Evolutionary conservation across 2,329 filamentous ascomycete species (phyloP).

Genomic region (Gyromitra esculenta): DNA sequence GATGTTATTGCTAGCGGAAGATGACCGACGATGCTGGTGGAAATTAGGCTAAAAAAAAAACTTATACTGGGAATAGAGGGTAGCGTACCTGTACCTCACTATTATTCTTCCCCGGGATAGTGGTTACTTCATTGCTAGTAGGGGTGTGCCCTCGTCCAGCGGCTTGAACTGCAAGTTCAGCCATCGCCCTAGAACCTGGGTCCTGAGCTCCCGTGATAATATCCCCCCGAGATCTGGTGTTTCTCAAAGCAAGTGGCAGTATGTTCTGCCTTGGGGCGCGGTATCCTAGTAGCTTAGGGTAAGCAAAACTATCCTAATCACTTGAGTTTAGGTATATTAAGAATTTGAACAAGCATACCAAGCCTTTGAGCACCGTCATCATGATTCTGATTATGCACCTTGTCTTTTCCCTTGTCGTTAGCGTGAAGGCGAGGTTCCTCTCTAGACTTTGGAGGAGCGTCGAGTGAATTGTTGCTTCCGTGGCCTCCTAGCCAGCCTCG

Average conservation of each 20-base stretch:
- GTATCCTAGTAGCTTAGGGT: conserved; percentile 12
- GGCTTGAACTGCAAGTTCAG: conserved; percentile 22
- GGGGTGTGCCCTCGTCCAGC: conserved; percentile 21
- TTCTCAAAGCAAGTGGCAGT: conserved; percentile 22
- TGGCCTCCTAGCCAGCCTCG: conserved; percentile 36
- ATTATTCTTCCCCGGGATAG: conserved; percentile 15
- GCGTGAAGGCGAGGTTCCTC: neutral
- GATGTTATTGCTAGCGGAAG: conserved; percentile 21
- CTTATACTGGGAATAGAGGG: neutral
- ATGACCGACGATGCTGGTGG: conserved; percentile 17
- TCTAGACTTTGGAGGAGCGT: conserved; percentile 1
- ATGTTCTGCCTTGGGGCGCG: conserved; percentile 17
- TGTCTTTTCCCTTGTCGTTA: conserved; percentile 33
- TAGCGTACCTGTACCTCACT: conserved; percentile 16
- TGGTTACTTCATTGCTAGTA: conserved; percentile 13
- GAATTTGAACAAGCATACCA: conserved; percentile 14
- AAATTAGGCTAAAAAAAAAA: conserved; percentile 13
- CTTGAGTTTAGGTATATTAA: neutral
- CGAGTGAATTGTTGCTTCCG: conserved; percentile 17
- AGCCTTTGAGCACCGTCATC: conserved; percentile 1
- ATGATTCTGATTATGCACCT: neutral
- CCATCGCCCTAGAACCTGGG: neutral
- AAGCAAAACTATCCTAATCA: neutral
- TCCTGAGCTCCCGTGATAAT: neutral
- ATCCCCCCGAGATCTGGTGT: neutral